A percentile compares a stretch with the other conserved stretches of the same genome.
phyloP scores from a whole-genome alignment of 2,329 filamentous ascomycete species.

The Fusarium multiceps region DNA sequence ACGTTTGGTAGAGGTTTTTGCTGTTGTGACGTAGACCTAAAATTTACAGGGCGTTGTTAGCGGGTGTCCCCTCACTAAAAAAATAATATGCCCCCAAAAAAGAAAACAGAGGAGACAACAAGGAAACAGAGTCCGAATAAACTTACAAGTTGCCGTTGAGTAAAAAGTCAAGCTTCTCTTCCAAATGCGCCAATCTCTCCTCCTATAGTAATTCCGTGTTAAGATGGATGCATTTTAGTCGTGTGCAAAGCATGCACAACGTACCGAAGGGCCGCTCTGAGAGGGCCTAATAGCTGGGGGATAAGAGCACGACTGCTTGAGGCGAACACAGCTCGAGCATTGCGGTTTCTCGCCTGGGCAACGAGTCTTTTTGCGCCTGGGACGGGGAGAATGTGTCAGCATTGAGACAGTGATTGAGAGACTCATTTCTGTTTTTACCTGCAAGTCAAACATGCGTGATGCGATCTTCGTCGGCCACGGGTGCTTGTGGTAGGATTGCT shows the following conservation, averaged over 20 bases:
- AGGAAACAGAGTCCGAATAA: background rate
- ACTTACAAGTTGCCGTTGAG: conserved; percentile 55
- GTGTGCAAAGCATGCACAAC: conserved; percentile 32
- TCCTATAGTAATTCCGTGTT: conserved; percentile 51
- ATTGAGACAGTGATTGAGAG: background rate
- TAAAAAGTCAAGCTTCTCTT: conserved; percentile 64
- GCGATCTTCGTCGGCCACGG: conserved; percentile 53
- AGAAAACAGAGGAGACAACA: conserved; percentile 4
- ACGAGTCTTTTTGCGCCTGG: conserved; percentile 61
- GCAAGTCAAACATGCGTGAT: conserved; percentile 61
- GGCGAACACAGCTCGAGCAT: conserved; percentile 62
- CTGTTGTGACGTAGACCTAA: conserved; percentile 44
- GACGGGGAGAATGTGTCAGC: background rate
- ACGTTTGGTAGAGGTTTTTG: conserved; percentile 30
- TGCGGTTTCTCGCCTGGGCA: conserved; percentile 64
- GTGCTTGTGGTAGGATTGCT: conserved; percentile 29
- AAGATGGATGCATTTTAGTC: conserved; percentile 19
- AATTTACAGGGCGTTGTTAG: conserved; percentile 1
- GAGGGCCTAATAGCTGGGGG: conserved; percentile 52
- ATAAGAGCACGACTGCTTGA: conserved; percentile 61
- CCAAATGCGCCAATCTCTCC: conserved; percentile 61
- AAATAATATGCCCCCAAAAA: conserved; percentile 38
- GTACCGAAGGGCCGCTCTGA: conserved; percentile 58
- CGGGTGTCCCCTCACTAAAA: background rate
- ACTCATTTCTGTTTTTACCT: conserved; percentile 49